phyloP scores from a whole-genome alignment of 2,329 filamentous ascomycete species.

The Aspergillus niger region DNA sequence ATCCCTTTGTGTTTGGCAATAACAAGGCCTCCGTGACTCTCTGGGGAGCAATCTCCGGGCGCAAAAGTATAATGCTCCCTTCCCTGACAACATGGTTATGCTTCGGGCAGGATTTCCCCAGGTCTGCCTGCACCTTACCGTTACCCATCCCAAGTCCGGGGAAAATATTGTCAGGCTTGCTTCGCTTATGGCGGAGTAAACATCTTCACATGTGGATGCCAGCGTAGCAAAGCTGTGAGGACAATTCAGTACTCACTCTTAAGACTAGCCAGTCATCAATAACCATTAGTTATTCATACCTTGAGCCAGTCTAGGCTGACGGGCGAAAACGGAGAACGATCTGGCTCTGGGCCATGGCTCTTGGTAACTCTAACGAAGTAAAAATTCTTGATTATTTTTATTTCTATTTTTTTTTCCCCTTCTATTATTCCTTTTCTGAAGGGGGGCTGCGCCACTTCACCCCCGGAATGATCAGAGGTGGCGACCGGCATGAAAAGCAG shows the following conservation, averaged over 20 bases:
- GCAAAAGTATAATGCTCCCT: not conserved
- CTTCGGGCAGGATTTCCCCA: slow-evolving; percentile 1
- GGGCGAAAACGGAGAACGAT: slow-evolving; percentile 16
- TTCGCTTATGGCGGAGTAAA: slow-evolving; percentile 9
- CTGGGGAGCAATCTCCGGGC: not conserved
- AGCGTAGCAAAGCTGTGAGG: slow-evolving; percentile 5
- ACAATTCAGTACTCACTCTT: not conserved
- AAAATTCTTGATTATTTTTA: not conserved
- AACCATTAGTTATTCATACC: not conserved
- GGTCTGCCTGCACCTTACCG: not conserved
- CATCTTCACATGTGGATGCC: not conserved
- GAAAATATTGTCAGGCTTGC: not conserved
- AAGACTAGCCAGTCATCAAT: not conserved
- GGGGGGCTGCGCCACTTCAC: slow-evolving; percentile 22
- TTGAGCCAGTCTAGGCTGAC: slow-evolving; percentile 3
- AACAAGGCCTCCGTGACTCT: not conserved
- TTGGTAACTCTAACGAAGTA: slow-evolving; percentile 12
- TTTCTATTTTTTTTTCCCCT: slow-evolving; percentile 10
- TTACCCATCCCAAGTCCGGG: not conserved
- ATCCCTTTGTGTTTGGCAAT: not conserved
- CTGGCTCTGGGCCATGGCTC: slow-evolving; percentile 11
- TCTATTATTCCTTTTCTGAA: slow-evolving; percentile 6
- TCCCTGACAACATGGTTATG: not conserved
- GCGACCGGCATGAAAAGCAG: slow-evolving; percentile 22
- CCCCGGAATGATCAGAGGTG: slow-evolving; percentile 18